A percentile compares a stretch with the other conserved stretches of the same genome.
phyloP scores from a whole-genome alignment of 2,329 filamentous ascomycete genomes.

The Colletotrichum liriopes region DNA sequence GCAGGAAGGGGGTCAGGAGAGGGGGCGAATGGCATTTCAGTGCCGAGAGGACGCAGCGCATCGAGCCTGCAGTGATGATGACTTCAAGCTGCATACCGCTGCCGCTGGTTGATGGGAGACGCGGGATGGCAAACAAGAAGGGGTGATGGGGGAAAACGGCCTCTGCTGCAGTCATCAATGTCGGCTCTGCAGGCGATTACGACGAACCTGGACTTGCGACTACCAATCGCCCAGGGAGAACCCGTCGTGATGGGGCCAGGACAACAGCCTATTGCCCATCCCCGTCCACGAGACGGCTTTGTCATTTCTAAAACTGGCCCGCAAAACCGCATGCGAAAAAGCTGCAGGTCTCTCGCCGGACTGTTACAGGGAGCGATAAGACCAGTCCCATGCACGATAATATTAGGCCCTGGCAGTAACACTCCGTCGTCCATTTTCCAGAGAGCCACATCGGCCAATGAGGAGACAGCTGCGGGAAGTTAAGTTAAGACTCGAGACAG shows the following conservation, averaged over 20 bases:
- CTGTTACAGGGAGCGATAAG: conserved; percentile 20
- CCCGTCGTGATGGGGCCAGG: conserved; percentile 3
- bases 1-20: background rate
- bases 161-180: conserved; percentile 30
- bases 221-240: background rate
- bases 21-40: conserved; percentile 8
- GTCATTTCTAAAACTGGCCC: conserved; percentile 14
- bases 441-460: conserved; percentile 16
- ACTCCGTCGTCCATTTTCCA: conserved; percentile 24
- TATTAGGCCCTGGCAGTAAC: conserved; percentile 27
- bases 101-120: conserved; percentile 1
- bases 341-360: conserved; percentile 27
- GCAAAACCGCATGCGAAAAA: conserved; percentile 20
- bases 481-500: conserved; percentile 36
- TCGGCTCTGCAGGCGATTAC: conserved; percentile 16
- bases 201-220: background rate
- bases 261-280: conserved; percentile 1
- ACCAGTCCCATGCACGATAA: conserved; percentile 33
- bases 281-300: conserved; percentile 4
- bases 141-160: conserved; percentile 10
- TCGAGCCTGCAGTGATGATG: conserved; percentile 28
- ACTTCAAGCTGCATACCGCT: conserved; percentile 29
- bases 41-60: conserved; percentile 11
- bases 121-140: conserved; percentile 13
- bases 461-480: background rate